Evolutionary conservation across 1,139 yeast genomes (phyloP).

Genomic region (Candida dubliniensis): DNA sequence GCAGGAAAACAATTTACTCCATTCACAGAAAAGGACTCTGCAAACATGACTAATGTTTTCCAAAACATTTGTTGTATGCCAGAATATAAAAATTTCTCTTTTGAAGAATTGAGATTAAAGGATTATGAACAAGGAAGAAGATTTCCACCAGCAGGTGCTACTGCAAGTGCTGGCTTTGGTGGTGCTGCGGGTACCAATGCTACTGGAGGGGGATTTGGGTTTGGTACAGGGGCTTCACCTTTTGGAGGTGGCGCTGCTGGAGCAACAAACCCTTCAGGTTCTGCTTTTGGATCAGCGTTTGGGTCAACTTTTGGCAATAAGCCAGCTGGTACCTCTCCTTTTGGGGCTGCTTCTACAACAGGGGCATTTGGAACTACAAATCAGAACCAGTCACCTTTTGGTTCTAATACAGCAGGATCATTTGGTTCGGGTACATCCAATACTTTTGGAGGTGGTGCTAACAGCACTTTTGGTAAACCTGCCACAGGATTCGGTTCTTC

Average conservation of each 20-base stretch:
- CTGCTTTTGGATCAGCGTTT: slow-evolving; percentile 17
- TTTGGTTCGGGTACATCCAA: slow-evolving; percentile 22
- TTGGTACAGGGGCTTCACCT: slow-evolving; percentile 25
- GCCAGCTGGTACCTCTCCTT: slow-evolving; percentile 18
- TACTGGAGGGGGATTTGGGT: slow-evolving; percentile 37
- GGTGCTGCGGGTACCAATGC: slow-evolving; percentile 19
- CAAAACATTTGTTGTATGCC: slow-evolving; percentile 88
- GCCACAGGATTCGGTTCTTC: slow-evolving; percentile 8
- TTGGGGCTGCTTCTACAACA: slow-evolving; percentile 9
- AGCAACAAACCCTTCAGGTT: slow-evolving; percentile 20
- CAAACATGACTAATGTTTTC: slow-evolving; percentile 57
- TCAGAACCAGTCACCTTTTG: slow-evolving; percentile 14
- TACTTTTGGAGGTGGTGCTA: slow-evolving; percentile 17
- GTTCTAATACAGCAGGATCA: slow-evolving; percentile 12
- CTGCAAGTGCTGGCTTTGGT: slow-evolving; percentile 25
- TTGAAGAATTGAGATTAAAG: slow-evolving; percentile 85
- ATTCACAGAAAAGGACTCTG: slow-evolving; percentile 70
- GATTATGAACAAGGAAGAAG: slow-evolving; percentile 81
- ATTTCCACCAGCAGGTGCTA: slow-evolving; percentile 49
- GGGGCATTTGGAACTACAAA: slow-evolving; percentile 15
- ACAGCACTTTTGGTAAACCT: slow-evolving; percentile 20
- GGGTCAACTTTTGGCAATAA: slow-evolving; percentile 9
- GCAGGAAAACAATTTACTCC: slow-evolving; percentile 66
- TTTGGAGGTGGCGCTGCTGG: slow-evolving; percentile 20
- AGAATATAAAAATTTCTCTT: slow-evolving; percentile 75